Evolutionary conservation across 108 stramenopile genomes (phyloP), one percentile per base, ranked within the genome.

Genomic region (Parmales sp.): DNA sequence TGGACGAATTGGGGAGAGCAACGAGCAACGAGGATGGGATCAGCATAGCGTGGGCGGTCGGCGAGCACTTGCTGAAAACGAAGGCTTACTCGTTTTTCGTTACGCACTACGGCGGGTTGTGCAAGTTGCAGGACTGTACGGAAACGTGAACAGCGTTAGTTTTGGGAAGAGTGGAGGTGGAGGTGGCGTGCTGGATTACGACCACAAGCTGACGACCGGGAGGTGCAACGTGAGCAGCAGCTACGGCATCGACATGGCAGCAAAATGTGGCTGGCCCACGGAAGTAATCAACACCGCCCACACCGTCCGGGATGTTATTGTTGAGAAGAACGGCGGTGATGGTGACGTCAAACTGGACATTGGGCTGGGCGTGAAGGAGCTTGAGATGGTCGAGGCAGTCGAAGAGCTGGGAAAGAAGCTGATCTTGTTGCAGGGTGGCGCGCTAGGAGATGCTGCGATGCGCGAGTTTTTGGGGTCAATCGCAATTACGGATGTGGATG

Each of bases 1-100:
- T 97, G 7, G 96, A 97, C 67, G 96, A 97, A 74, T 81, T 97
- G 26, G 96, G 96, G 4, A 67, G 96, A 44, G 96, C 92, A 2
- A 97, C 96, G 11, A 89, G 89, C 70, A 95, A 92, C 69, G 89
- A 90, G 76, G 94, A 95, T 76, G 94, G 94, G 11, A 83, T 91
- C 23, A 83, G 88, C 13, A 79, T 93, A 31, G 92, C 92, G 2
- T 93, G 92, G 92, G 75, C 89, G 16, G 87, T 90, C 3, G 74
- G 86, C 11, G 92, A 93, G 66, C 79, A 71, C 69, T 78, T 93
- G 22, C 69, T 90, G 3, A 72, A 72, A 0, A 90, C 82, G 68
- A 68, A 82, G 67, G 77, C 88, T 6, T 86, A 87, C 76, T 90
- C 92, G 26, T 90, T 89, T 66, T 93, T 93, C 70, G 92, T 90